Evolutionary conservation across 257 asterid species (phyloP).

Genomic region (Sherardia arvensis): DNA sequence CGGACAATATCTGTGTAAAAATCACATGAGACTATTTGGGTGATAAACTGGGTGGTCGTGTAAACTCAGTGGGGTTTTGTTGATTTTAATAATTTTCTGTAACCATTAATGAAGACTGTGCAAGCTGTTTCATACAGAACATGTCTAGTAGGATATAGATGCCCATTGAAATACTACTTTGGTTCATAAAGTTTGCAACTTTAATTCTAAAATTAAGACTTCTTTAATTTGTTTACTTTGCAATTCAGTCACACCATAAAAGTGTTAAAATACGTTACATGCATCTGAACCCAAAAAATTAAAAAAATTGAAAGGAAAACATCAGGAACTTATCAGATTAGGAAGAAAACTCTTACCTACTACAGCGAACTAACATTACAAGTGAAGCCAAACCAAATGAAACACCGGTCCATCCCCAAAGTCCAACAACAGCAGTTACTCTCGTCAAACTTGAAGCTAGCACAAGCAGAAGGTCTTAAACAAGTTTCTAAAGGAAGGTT

Average conservation of each 20-base stretch:
- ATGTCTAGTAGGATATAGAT: no score
- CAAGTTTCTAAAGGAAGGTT: slow-evolving; percentile 24
- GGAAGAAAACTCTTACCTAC: slow-evolving; percentile 55
- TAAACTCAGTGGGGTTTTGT: no score
- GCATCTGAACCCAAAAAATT: neutral
- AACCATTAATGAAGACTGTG: neutral
- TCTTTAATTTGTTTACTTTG: neutral
- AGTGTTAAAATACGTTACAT: neutral
- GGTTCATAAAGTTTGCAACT: neutral
- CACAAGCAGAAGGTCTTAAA: slow-evolving; percentile 25
- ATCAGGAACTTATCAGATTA: neutral
- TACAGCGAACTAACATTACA: slow-evolving; percentile 64
- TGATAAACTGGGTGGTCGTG: no score
- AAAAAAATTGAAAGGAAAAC: neutral
- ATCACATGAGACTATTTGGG: no score
- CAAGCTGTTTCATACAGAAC: neutral
- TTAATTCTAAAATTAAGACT: neutral
- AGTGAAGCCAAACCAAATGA: slow-evolving; percentile 65
- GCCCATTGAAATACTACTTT: neutral
- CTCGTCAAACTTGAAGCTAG: slow-evolving; percentile 73
- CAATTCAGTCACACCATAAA: neutral
- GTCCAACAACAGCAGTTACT: slow-evolving; percentile 84
- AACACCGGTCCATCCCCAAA: slow-evolving; percentile 91
- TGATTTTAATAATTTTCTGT: neutral
- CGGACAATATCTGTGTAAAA: neutral